Evolutionary conservation across 805 yeast species (phyloP).

Genomic region (Metschnikowia anglica): DNA sequence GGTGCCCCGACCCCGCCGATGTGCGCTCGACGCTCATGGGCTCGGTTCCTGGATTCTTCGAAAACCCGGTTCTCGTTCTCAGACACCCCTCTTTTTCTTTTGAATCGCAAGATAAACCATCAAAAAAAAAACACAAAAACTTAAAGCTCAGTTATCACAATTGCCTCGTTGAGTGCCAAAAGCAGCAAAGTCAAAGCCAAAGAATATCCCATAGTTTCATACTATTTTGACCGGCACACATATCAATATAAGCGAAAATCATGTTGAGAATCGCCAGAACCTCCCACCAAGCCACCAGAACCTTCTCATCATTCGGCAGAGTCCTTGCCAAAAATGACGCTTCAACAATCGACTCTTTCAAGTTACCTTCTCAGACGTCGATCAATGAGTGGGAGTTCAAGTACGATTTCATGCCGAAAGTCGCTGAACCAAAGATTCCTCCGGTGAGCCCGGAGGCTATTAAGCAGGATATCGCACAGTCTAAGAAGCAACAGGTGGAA

Average conservation of each 20-base stretch:
- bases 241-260: no score
- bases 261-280: constrained; percentile 35
- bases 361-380: constrained; percentile 47
- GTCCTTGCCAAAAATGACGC: constrained; percentile 52
- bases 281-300: constrained; percentile 21
- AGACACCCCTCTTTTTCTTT: constrained; percentile 3
- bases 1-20: constrained; percentile 7
- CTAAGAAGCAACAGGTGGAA: constrained; percentile 38
- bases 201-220: no score
- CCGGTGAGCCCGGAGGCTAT: constrained; percentile 49
- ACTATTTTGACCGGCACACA: no score
- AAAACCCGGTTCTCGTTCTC: no score
- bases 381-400: constrained; percentile 51
- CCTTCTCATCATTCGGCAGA: constrained; percentile 4
- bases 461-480: constrained; percentile 48
- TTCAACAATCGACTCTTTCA: constrained; percentile 58
- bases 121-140: not conserved
- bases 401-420: constrained; percentile 45
- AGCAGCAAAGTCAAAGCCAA: no score
- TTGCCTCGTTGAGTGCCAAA: no score
- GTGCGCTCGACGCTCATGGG: not conserved
- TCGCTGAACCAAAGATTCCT: constrained; percentile 42
- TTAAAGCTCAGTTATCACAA: not conserved
- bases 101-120: no score
- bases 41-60: not conserved